A percentile compares a stretch with the other conserved stretches of the same genome.
Conservation (phyloP, 768 basidiomycete species). For the Suillus alpinus region DNA sequence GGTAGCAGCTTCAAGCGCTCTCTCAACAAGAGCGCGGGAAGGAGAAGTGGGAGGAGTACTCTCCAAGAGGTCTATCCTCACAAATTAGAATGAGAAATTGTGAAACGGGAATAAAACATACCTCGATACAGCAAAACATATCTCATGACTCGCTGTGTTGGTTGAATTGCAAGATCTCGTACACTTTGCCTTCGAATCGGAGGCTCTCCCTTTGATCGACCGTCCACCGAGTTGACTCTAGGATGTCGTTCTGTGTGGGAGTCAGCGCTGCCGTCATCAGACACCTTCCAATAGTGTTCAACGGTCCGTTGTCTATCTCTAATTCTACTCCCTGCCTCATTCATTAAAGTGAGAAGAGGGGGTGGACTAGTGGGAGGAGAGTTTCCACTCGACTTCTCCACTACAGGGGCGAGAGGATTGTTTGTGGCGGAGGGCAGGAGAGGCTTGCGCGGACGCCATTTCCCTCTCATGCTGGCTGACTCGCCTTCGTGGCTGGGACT, state of each 20-base stretch:
- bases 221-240: background rate
- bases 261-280: background rate
- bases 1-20: constrained; percentile 53
- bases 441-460: constrained; percentile 23
- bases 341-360: constrained; percentile 10
- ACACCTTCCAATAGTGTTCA: constrained; percentile 6
- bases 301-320: constrained; percentile 5
- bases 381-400: constrained; percentile 1
- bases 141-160: constrained; percentile 61
- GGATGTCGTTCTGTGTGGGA: constrained; percentile 3
- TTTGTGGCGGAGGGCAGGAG: constrained; percentile 7
- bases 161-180: constrained; percentile 61
- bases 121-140: constrained; percentile 63
- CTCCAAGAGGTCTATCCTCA: constrained; percentile 44
- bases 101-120: constrained; percentile 21
- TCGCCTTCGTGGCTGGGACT: constrained; percentile 7
- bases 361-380: constrained; percentile 10
- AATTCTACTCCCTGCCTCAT: constrained; percentile 4
- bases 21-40: constrained; percentile 51
- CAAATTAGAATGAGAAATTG: constrained; percentile 5
- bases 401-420: background rate
- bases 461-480: constrained; percentile 14
- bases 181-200: constrained; percentile 31
- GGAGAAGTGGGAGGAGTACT: constrained; percentile 48
- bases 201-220: constrained; percentile 1